These are phyloP conservation scores for Colletotrichum orbiculare DNA, from an alignment of 2,329 filamentous ascomycete species.

Conservation along the genomic window DNA sequence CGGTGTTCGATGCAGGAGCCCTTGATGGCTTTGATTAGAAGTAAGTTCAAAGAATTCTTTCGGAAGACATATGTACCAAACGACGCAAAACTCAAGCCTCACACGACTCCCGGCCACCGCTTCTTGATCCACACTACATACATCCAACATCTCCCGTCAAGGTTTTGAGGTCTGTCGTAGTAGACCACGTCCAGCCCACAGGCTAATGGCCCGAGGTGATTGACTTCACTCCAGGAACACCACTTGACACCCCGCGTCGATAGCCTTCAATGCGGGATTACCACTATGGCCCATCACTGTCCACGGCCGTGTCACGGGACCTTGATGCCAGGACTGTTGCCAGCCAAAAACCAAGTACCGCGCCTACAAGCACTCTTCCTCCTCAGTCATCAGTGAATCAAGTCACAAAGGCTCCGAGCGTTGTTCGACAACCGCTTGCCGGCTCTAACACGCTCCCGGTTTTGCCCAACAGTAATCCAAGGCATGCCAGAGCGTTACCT, in stretches of 20 bases:
- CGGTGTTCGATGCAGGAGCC: too few relatives aligned
- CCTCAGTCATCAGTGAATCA: conserved; percentile 8
- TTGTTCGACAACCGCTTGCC: not conserved
- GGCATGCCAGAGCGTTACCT: conserved; percentile 41
- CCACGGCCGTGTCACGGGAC: conserved; percentile 41
- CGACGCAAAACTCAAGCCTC: too few relatives aligned
- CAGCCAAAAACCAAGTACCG: conserved; percentile 29
- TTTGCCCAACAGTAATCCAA: conserved; percentile 31
- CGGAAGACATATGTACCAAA: too few relatives aligned
- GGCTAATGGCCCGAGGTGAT: too few relatives aligned
- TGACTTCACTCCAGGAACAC: too few relatives aligned
- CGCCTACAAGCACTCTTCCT: conserved; percentile 30
- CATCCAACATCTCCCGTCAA: too few relatives aligned
- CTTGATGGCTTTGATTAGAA: too few relatives aligned
- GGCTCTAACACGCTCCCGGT: conserved; percentile 38
- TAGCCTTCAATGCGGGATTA: conserved; percentile 45
- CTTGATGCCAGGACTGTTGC: conserved; percentile 25
- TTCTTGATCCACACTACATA: too few relatives aligned
- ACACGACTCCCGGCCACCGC: too few relatives aligned
- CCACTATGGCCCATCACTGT: conserved; percentile 40
- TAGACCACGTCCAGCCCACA: too few relatives aligned
- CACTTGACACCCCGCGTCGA: not conserved
- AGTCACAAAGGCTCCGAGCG: conserved; percentile 1
- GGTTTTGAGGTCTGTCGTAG: too few relatives aligned
- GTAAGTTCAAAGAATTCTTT: too few relatives aligned